phyloP scores from a whole-genome alignment of 176 grass and related monocot species.

The Saccharum officinarum region DNA sequence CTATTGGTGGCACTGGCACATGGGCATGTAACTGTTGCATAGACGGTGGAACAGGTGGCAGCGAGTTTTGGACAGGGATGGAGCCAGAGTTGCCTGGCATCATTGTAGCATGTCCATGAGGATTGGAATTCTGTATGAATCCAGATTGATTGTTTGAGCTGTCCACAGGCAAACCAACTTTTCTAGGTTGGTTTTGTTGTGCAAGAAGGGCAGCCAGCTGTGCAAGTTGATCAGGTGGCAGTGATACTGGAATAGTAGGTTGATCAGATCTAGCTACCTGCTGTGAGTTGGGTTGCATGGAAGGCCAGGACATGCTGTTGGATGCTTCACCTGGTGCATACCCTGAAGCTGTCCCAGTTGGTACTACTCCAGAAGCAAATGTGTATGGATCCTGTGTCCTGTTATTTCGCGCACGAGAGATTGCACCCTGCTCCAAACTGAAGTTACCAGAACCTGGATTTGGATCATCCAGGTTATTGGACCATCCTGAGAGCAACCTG shows the following conservation, averaged over 20 bases:
- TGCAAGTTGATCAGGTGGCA: constrained; percentile 65
- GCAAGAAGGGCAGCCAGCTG: constrained; percentile 58
- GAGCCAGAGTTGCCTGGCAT: constrained; percentile 29
- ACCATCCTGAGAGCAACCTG: constrained; percentile 38
- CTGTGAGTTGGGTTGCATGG: constrained; percentile 30
- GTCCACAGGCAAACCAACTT: constrained; percentile 35
- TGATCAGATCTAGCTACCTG: constrained; percentile 38
- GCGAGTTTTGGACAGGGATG: constrained; percentile 32
- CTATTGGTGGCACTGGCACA: background rate
- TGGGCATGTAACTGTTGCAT: constrained; percentile 25
- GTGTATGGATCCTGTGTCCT: constrained; percentile 24
- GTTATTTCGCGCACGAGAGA: constrained; percentile 22
- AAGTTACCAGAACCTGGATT: constrained; percentile 39
- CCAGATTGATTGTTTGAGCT: constrained; percentile 45
- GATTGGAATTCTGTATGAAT: constrained; percentile 38
- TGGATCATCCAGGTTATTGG: constrained; percentile 36
- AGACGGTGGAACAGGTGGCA: constrained; percentile 26
- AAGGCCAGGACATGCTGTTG: constrained; percentile 29
- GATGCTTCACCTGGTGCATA: constrained; percentile 51
- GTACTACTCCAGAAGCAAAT: constrained; percentile 30
- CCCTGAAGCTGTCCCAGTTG: constrained; percentile 37
- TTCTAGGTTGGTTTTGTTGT: constrained; percentile 60
- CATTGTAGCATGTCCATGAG: constrained; percentile 37
- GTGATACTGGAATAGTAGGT: constrained; percentile 47
- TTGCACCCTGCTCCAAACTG: constrained; percentile 25